Percentiles rank a stretch among this genome's conserved stretches.
These are phyloP conservation scores for Blastobotrys arbuscula DNA, from an alignment of 1,139 yeast species.

Conservation along the genomic window DNA sequence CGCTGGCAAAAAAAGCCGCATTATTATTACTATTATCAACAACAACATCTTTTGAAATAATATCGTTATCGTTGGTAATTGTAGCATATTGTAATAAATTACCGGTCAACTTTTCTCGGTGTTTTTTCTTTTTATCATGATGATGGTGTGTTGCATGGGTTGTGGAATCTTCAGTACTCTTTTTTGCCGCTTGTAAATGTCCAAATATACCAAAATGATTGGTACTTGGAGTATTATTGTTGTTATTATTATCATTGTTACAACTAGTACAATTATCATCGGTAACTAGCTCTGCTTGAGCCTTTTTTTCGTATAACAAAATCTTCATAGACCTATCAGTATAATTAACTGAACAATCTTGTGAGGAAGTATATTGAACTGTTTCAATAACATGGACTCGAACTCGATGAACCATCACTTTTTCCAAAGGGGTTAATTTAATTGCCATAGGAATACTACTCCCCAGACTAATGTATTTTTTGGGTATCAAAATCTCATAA, in stretches of 20 bases:
- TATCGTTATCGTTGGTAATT: not conserved
- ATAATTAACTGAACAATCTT: slow-evolving; percentile 26
- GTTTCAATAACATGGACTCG: slow-evolving; percentile 69
- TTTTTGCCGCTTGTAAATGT: slow-evolving; percentile 5
- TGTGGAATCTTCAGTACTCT: not conserved
- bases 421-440: slow-evolving; percentile 66
- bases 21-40: not conserved
- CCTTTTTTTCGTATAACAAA: slow-evolving; percentile 29
- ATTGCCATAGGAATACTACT: slow-evolving; percentile 55
- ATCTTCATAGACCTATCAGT: slow-evolving; percentile 29
- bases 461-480: slow-evolving; percentile 68
- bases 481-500: slow-evolving; percentile 72
- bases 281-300: slow-evolving; percentile 13
- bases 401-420: slow-evolving; percentile 63
- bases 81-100: slow-evolving; percentile 17
- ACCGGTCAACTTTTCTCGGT: slow-evolving; percentile 15
- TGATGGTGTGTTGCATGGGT: not conserved
- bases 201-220: slow-evolving; percentile 5
- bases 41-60: not conserved
- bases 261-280: not conserved
- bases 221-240: not conserved
- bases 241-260: not conserved
- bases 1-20: not conserved
- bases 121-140: slow-evolving; percentile 3
- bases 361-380: slow-evolving; percentile 51